phyloP scores from a whole-genome alignment of 2,329 filamentous ascomycete genomes.

The Diplocarpon rosae region DNA sequence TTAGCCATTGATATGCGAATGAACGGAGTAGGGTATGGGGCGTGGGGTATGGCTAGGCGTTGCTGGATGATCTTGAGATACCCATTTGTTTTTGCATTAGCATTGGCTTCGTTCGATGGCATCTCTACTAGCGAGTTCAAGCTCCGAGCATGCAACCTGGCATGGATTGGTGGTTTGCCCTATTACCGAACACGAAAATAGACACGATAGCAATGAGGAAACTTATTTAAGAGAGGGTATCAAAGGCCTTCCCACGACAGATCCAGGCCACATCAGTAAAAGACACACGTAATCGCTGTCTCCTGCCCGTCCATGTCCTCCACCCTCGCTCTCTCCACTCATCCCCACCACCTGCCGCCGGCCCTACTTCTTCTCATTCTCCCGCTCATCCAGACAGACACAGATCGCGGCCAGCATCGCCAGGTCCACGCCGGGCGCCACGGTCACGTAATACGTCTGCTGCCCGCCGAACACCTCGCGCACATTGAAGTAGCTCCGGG shows the following conservation, averaged over 20 bases:
- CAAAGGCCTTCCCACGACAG: no score
- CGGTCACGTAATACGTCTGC: slow-evolving; percentile 53
- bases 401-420: slow-evolving; percentile 55
- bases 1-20: neutral
- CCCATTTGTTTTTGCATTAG: slow-evolving; percentile 14
- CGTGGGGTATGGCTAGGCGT: neutral
- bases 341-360: neutral
- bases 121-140: no score
- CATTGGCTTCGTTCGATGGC: no score
- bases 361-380: slow-evolving; percentile 34
- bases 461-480: slow-evolving; percentile 47
- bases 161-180: no score
- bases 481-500: slow-evolving; percentile 43
- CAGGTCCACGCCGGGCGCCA: slow-evolving; percentile 56
- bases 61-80: slow-evolving; percentile 12
- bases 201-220: no score
- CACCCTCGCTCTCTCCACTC: no score
- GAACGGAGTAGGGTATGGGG: neutral
- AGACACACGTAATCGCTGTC: neutral
- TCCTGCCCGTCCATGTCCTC: neutral
- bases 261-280: no score
- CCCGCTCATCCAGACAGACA: slow-evolving; percentile 57
- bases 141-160: no score
- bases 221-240: no score
- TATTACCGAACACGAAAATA: no score